Conservation (phyloP, 192 early-diverging fungal species). For the Martensiomyces pterosporus region DNA sequence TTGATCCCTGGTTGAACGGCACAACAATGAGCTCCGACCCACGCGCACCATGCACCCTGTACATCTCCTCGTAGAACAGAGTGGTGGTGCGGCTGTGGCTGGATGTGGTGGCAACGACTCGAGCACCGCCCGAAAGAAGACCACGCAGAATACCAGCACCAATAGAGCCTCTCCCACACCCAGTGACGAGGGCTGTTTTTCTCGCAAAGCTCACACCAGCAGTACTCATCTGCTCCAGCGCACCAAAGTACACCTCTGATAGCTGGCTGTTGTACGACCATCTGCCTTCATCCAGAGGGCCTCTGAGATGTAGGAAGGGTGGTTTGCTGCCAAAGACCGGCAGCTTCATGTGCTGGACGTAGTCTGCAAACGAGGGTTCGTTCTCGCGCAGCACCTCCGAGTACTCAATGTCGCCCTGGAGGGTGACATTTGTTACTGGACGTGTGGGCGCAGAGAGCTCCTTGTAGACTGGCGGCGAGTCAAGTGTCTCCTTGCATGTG, state of each 20-base stretch:
- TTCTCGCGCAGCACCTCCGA: slow-evolving; percentile 71
- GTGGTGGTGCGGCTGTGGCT: slow-evolving; percentile 74
- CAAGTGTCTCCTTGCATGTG: slow-evolving; percentile 71
- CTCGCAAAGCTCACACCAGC: background rate
- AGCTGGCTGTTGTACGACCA: background rate
- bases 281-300: background rate
- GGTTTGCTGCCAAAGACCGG: background rate
- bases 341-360: slow-evolving; percentile 71
- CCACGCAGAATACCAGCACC: slow-evolving; percentile 86
- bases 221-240: background rate
- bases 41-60: slow-evolving; percentile 78
- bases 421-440: slow-evolving; percentile 68
- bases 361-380: slow-evolving; percentile 75
- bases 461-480: slow-evolving; percentile 71
- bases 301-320: background rate
- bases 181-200: background rate
- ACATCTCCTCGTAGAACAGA: slow-evolving; percentile 88
- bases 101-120: slow-evolving; percentile 88
- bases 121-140: slow-evolving; percentile 84
- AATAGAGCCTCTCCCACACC: slow-evolving; percentile 79
- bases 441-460: slow-evolving; percentile 75
- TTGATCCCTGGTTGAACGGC: slow-evolving; percentile 90
- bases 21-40: slow-evolving; percentile 83
- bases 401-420: slow-evolving; percentile 72
- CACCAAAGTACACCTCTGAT: background rate